A percentile compares a stretch with the other conserved stretches of the same genome.
These are phyloP conservation scores for Stylosanthes scabra DNA, from an alignment of 331 rosid species.

Conservation along the genomic window DNA sequence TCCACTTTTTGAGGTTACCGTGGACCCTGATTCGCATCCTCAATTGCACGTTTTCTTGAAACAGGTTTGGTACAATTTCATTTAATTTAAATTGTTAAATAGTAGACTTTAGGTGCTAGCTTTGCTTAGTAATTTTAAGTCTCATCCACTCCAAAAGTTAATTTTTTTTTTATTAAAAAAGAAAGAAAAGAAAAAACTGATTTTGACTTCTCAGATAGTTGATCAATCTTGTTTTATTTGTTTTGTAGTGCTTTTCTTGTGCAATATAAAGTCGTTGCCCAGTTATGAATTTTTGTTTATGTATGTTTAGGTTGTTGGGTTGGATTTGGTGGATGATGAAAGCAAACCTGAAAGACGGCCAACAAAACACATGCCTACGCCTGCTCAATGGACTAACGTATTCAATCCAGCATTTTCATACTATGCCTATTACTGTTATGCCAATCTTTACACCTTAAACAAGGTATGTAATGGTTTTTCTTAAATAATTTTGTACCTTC, in stretches of 20 bases:
- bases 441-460: slow-evolving; percentile 90
- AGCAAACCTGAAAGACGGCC: slow-evolving; percentile 99
- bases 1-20: slow-evolving; percentile 95
- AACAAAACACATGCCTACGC: slow-evolving; percentile 99
- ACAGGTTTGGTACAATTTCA: slow-evolving; percentile 58
- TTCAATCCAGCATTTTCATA: slow-evolving; percentile 98
- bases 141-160: background rate
- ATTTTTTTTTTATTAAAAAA: too few species aligned
- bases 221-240: background rate
- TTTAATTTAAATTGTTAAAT: too few species aligned
- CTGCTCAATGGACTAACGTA: slow-evolving; percentile 91
- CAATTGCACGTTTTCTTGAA: slow-evolving; percentile 96
- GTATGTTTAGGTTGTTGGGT: slow-evolving; percentile 83
- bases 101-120: slow-evolving; percentile 3
- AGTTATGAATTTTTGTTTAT: background rate
- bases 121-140: slow-evolving; percentile 9
- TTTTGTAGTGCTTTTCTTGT: background rate
- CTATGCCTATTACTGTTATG: slow-evolving; percentile 95
- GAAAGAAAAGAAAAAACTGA: background rate
- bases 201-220: slow-evolving; percentile 4
- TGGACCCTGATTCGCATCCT: slow-evolving; percentile 96
- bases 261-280: slow-evolving; percentile 3
- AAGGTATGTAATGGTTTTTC: slow-evolving; percentile 60
- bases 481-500: slow-evolving; percentile 1
- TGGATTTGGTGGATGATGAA: slow-evolving; percentile 99